These are phyloP conservation scores for Botrytis paeoniae DNA, from an alignment of 2,329 filamentous ascomycete genomes.

Conservation along the genomic window DNA sequence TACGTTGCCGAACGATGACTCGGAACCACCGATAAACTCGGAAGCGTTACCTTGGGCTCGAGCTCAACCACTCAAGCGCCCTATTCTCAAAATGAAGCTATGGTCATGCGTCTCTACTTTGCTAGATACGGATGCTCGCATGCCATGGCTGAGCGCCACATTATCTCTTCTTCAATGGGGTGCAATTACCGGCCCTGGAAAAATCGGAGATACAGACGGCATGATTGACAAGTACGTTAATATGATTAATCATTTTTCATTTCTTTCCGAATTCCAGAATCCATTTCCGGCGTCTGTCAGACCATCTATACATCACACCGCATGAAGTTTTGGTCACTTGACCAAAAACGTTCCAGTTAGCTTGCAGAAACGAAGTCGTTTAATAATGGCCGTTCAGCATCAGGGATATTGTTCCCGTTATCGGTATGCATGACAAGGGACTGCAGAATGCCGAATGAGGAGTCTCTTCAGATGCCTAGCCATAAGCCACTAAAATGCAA, in stretches of 20 bases:
- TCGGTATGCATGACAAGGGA: slow-evolving; percentile 34
- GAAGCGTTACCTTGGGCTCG: slow-evolving; percentile 23
- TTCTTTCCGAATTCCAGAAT: slow-evolving; percentile 4
- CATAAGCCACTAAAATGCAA: slow-evolving; percentile 22
- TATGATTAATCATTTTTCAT: slow-evolving; percentile 24
- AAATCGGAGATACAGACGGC: slow-evolving; percentile 70
- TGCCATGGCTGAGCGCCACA: slow-evolving; percentile 84
- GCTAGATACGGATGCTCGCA: slow-evolving; percentile 70
- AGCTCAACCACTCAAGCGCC: slow-evolving; percentile 32
- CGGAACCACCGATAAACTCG: slow-evolving; percentile 24
- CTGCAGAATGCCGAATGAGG: slow-evolving; percentile 26
- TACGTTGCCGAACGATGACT: slow-evolving; percentile 29
- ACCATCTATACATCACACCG: slow-evolving; percentile 21
- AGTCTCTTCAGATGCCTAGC: slow-evolving; percentile 16
- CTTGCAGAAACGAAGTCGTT: slow-evolving; percentile 31
- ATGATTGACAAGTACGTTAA: slow-evolving; percentile 76
- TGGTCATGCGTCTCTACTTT: slow-evolving; percentile 73
- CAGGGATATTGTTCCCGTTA: slow-evolving; percentile 26
- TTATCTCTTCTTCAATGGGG: slow-evolving; percentile 74
- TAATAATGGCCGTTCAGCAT: slow-evolving; percentile 21
- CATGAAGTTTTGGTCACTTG: slow-evolving; percentile 46
- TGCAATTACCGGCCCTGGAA: slow-evolving; percentile 70
- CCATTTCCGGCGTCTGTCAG: slow-evolving; percentile 19
- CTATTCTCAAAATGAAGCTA: slow-evolving; percentile 68
- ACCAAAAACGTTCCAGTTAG: slow-evolving; percentile 41